phyloP scores from a whole-genome alignment of 31 red algal species.

The Odonthalia washingtoniensis region DNA sequence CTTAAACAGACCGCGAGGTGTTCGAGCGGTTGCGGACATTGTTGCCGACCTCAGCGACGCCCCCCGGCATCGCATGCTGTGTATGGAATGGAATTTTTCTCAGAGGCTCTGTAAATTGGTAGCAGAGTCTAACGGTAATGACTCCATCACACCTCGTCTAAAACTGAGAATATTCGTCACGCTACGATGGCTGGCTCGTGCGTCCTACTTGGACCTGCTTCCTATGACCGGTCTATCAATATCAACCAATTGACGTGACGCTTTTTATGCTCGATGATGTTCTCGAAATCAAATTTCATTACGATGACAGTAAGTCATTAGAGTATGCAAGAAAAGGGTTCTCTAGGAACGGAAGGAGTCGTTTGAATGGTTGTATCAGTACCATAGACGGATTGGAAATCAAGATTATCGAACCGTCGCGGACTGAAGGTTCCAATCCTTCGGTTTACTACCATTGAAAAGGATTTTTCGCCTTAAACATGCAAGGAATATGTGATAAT shows the following conservation, averaged over 20 bases:
- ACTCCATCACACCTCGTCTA: too few relatives aligned
- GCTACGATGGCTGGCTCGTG: background rate
- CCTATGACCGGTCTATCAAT: background rate
- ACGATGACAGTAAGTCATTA: background rate
- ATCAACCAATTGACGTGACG: background rate
- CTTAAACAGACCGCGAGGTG: too few relatives aligned
- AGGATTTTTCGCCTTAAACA: slow-evolving; percentile 2
- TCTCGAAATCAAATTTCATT: background rate
- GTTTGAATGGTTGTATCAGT: slow-evolving; percentile 11
- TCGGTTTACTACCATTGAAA: slow-evolving; percentile 18
- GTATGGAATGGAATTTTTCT: too few relatives aligned
- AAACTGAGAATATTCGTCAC: background rate
- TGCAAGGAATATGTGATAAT: slow-evolving; percentile 29
- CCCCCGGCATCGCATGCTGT: too few relatives aligned
- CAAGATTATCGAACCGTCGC: background rate
- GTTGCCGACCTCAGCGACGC: too few relatives aligned
- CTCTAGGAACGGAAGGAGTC: slow-evolving; percentile 6
- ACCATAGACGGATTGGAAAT: slow-evolving; percentile 50
- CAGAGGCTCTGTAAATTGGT: too few relatives aligned
- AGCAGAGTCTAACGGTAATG: too few relatives aligned
- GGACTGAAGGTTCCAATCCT: slow-evolving; percentile 18
- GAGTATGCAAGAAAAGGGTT: background rate
- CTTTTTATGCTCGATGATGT: background rate
- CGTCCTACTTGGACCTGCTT: background rate
- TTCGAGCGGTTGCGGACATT: too few relatives aligned